Conservation (phyloP, 495 filamentous ascomycete species). For the Podospora australis region DNA sequence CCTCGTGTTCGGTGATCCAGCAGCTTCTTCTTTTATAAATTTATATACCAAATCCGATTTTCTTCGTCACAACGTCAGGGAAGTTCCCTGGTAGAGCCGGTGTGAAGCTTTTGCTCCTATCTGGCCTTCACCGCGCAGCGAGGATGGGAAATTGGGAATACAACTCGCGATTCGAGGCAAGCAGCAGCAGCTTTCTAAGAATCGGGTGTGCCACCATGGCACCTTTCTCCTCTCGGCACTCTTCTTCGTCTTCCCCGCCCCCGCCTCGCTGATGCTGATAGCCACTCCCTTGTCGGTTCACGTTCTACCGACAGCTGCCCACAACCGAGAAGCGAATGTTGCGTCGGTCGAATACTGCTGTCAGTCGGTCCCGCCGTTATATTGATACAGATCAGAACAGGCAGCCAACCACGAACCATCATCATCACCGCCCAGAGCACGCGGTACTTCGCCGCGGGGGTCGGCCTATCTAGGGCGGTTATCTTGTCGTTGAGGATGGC, state of each 20-base stretch:
- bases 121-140: too few species aligned
- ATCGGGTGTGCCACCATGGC: conserved; percentile 11
- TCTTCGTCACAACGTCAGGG: too few species aligned
- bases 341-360: neutral
- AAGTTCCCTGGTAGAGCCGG: too few species aligned
- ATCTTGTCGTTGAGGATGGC: too few species aligned
- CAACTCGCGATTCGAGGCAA: conserved; percentile 2
- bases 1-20: too few species aligned
- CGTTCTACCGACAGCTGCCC: neutral
- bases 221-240: conserved; percentile 8
- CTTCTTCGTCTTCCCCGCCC: conserved; percentile 7
- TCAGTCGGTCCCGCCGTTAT: neutral
- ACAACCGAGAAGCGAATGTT: neutral
- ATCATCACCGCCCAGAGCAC: too few species aligned
- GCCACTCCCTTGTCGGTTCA: neutral
- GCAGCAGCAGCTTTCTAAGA: neutral
- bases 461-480: too few species aligned
- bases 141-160: neutral
- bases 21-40: too few species aligned
- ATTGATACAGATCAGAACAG: neutral
- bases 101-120: too few species aligned
- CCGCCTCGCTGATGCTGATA: conserved; percentile 6
- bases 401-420: neutral
- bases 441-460: neutral
- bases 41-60: too few species aligned